These are phyloP conservation scores for Ceratocystis huliohia DNA, from an alignment of 2,329 filamentous ascomycete genomes.

Conservation along the genomic window DNA sequence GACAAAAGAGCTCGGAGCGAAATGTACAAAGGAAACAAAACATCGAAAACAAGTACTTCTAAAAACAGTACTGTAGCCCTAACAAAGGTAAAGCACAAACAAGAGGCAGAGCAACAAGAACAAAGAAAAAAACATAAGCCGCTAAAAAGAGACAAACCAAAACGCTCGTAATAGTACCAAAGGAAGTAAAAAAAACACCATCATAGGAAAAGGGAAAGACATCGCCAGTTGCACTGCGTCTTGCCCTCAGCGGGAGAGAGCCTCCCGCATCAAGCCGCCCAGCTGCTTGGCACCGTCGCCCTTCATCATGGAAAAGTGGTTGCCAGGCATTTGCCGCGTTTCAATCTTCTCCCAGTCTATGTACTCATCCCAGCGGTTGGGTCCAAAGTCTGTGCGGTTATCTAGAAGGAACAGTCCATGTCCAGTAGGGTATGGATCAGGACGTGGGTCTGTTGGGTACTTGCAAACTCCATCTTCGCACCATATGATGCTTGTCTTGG, in stretches of 20 bases:
- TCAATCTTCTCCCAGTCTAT: constrained; percentile 48
- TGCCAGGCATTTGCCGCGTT: constrained; percentile 55
- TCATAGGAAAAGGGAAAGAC: neutral
- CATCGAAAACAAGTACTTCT: constrained; percentile 8
- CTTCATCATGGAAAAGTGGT: constrained; percentile 69
- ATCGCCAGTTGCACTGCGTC: neutral
- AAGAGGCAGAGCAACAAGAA: neutral
- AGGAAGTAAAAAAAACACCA: neutral
- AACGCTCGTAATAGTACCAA: neutral
- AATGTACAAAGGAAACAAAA: constrained; percentile 3
- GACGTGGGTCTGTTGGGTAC: constrained; percentile 50
- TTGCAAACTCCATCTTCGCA: constrained; percentile 62
- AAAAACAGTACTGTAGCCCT: neutral
- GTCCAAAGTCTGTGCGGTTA: constrained; percentile 57
- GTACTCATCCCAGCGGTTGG: constrained; percentile 57
- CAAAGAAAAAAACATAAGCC: neutral
- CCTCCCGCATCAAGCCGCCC: constrained; percentile 29
- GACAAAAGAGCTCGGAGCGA: neutral
- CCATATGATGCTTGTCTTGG: constrained; percentile 55
- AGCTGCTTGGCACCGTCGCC: constrained; percentile 34
- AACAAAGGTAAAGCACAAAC: constrained; percentile 8
- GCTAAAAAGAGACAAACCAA: constrained; percentile 2
- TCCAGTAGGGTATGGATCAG: constrained; percentile 45
- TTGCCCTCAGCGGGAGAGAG: constrained; percentile 22
- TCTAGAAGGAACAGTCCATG: constrained; percentile 59